These are phyloP conservation scores for Hypoxylon sp. DNA, from an alignment of 2,329 filamentous ascomycete species.

Conservation along the genomic window DNA sequence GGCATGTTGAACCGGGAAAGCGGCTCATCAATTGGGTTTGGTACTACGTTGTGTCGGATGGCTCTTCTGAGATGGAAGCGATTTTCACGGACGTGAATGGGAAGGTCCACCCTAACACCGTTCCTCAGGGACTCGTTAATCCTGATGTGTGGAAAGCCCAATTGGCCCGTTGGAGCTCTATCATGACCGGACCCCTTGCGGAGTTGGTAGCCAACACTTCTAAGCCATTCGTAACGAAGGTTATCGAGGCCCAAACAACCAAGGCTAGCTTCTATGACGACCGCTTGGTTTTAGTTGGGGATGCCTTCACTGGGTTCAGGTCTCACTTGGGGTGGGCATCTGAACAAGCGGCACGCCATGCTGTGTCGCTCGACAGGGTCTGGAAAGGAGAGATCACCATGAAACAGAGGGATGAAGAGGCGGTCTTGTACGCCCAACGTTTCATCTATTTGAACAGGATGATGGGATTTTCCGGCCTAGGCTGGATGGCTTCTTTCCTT, in stretches of 20 bases:
- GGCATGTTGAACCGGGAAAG: constrained; percentile 56
- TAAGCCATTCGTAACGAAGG: constrained; percentile 62
- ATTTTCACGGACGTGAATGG: constrained; percentile 63
- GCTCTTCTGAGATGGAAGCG: constrained; percentile 57
- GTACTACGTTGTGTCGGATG: constrained; percentile 61
- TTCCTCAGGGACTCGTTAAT: constrained; percentile 60
- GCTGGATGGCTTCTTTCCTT: constrained; percentile 16
- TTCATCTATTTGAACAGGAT: constrained; percentile 20
- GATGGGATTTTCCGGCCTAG: constrained; percentile 17
- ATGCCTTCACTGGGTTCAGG: constrained; percentile 62
- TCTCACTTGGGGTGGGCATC: constrained; percentile 64
- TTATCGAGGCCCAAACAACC: constrained; percentile 60
- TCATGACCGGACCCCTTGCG: constrained; percentile 58
- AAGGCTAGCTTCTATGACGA: constrained; percentile 58
- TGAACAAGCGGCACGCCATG: constrained; percentile 63
- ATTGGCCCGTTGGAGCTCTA: constrained; percentile 7
- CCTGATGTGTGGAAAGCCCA: constrained; percentile 56
- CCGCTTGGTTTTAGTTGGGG: constrained; percentile 62
- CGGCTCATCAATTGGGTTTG: constrained; percentile 64
- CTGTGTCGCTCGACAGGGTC: constrained; percentile 58
- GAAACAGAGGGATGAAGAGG: constrained; percentile 22
- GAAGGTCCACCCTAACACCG: constrained; percentile 58
- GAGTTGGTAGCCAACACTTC: constrained; percentile 59
- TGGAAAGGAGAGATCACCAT: constrained; percentile 54
- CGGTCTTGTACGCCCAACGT: constrained; percentile 13